Percentiles rank a stretch among this genome's conserved stretches.
These are phyloP conservation scores for Cicer yamashitae DNA, from an alignment of 306 rosid genomes.

Conservation along the genomic window DNA sequence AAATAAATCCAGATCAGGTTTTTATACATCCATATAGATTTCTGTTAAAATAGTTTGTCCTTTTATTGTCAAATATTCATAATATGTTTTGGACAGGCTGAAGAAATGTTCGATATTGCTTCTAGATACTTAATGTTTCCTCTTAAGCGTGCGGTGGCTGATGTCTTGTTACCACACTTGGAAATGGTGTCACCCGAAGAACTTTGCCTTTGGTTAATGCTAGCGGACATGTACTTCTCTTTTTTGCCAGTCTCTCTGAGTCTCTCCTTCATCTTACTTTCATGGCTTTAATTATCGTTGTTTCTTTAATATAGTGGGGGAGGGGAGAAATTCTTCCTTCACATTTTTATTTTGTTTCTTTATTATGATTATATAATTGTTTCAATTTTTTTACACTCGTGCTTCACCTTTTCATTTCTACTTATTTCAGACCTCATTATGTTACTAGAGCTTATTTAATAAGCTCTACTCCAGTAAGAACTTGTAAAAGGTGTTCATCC, in stretches of 20 bases:
- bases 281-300: constrained; percentile 11
- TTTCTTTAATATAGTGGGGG: background rate
- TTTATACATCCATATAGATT: constrained; percentile 29
- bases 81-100: constrained; percentile 62
- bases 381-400: constrained; percentile 37
- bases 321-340: constrained; percentile 3
- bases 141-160: constrained; percentile 92
- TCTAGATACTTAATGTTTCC: constrained; percentile 90
- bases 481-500: constrained; percentile 10
- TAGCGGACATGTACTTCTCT: constrained; percentile 78
- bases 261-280: constrained; percentile 35
- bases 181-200: constrained; percentile 84
- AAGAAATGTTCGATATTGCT: constrained; percentile 92
- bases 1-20: constrained; percentile 89
- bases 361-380: constrained; percentile 13
- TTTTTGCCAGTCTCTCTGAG: constrained; percentile 36
- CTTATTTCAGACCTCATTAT: constrained; percentile 14
- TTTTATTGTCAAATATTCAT: constrained; percentile 42
- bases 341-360: constrained; percentile 23
- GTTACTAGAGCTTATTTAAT: constrained; percentile 1
- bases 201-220: constrained; percentile 83
- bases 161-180: constrained; percentile 82
- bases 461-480: background rate
- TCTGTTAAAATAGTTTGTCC: constrained; percentile 28
- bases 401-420: constrained; percentile 9